phyloP scores from a whole-genome alignment of 1,284 basidiomycete species.

The Laetiporus sulphureus region DNA sequence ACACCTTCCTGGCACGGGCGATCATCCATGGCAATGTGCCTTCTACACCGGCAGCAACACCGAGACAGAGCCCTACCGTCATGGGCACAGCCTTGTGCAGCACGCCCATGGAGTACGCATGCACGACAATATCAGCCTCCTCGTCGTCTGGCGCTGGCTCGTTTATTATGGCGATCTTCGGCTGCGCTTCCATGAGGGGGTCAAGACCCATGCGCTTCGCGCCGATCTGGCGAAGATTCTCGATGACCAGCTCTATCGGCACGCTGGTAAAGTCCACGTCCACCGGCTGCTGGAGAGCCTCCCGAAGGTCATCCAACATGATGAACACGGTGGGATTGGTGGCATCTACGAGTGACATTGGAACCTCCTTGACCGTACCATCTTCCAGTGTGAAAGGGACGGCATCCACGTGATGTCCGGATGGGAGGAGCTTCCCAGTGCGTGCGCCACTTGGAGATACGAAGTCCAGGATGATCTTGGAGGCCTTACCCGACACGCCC shows the following conservation, averaged over 20 bases:
- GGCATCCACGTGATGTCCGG: conserved; percentile 41
- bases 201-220: conserved; percentile 62
- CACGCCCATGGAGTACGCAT: conserved; percentile 67
- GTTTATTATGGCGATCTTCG: conserved; percentile 61
- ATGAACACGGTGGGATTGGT: conserved; percentile 72
- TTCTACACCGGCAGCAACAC: conserved; percentile 50
- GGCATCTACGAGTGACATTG: conserved; percentile 58
- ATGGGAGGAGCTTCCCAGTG: conserved; percentile 65
- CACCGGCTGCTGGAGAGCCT: conserved; percentile 20
- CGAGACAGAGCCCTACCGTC: conserved; percentile 67
- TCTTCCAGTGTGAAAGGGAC: conserved; percentile 28
- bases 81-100: conserved; percentile 70
- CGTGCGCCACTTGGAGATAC: conserved; percentile 59
- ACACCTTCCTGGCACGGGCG: conserved; percentile 14
- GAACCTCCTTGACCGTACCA: conserved; percentile 10
- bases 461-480: conserved; percentile 62
- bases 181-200: conserved; percentile 53
- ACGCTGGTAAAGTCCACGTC: neutral
- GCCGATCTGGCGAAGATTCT: conserved; percentile 48
- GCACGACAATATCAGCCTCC: conserved; percentile 46
- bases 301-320: conserved; percentile 33
- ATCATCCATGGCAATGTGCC: conserved; percentile 49
- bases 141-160: conserved; percentile 25
- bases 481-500: conserved; percentile 61
- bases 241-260: conserved; percentile 33